Evolutionary conservation across 208 protist genomes (phyloP).

Genomic region (Crithidia bombi): DNA sequence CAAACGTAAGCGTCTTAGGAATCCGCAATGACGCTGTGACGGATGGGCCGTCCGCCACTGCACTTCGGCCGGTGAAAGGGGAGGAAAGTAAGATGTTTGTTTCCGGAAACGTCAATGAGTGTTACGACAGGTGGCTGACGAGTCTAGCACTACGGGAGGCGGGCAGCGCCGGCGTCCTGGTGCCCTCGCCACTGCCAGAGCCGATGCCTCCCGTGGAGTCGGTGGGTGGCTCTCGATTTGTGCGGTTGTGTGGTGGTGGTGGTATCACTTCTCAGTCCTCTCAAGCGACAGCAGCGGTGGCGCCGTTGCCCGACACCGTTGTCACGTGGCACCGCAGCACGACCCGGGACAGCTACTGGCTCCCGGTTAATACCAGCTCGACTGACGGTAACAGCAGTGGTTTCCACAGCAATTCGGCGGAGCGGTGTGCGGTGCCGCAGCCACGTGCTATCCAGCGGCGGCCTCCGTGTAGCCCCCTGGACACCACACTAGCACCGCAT

Average conservation of each 20-base stretch:
- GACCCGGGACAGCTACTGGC: conserved; percentile 6
- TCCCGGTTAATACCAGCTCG: conserved; percentile 1
- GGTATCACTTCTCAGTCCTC: neutral
- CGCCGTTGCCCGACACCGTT: neutral
- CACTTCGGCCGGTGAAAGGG: no score
- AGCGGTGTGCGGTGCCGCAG: conserved; percentile 2
- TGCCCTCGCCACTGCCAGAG: neutral
- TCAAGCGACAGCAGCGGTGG: neutral
- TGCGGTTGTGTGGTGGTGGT: neutral
- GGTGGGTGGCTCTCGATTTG: neutral
- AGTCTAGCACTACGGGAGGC: neutral
- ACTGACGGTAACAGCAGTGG: conserved; percentile 5
- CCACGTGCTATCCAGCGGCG: neutral
- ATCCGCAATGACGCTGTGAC: neutral
- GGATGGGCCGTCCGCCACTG: neutral
- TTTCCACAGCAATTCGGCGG: conserved; percentile 4
- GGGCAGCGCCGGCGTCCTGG: neutral
- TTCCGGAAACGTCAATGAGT: neutral
- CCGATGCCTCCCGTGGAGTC: neutral
- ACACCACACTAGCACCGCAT: conserved; percentile 7
- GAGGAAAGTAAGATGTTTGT: neutral
- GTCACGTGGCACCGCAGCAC: neutral
- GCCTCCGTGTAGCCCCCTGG: conserved; percentile 1
- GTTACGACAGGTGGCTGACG: neutral
- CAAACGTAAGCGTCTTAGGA: neutral